phyloP scores from a whole-genome alignment of 805 yeast species.

The Priceomyces medius region DNA sequence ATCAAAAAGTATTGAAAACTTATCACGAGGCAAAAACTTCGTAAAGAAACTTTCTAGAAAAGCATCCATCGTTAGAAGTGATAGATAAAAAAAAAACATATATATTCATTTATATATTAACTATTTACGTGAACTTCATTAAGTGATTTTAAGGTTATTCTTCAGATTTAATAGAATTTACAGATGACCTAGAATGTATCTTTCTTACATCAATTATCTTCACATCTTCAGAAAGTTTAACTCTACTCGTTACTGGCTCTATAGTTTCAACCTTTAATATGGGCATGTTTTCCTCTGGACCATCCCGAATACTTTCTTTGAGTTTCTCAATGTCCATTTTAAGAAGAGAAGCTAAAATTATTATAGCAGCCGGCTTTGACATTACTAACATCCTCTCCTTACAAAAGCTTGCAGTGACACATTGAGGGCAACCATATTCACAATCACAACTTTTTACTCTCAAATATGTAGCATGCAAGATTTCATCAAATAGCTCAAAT shows the following conservation, averaged over 20 bases:
- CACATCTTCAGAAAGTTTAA: slow-evolving; percentile 62
- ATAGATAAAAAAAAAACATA: not conserved
- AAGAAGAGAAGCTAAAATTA: slow-evolving; percentile 61
- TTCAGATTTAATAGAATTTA: too few relatives aligned
- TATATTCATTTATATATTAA: not conserved
- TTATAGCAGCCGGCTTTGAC: slow-evolving; percentile 80
- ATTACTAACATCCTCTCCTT: slow-evolving; percentile 78
- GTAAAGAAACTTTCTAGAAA: slow-evolving; percentile 33
- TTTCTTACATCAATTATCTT: slow-evolving; percentile 27
- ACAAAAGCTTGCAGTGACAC: slow-evolving; percentile 83
- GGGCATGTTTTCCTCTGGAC: slow-evolving; percentile 79
- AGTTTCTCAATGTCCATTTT: slow-evolving; percentile 51
- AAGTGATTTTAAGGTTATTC: too few relatives aligned
- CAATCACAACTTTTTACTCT: slow-evolving; percentile 65
- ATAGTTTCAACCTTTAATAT: slow-evolving; percentile 67
- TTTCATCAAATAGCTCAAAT: slow-evolving; percentile 70
- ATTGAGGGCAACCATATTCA: slow-evolving; percentile 79
- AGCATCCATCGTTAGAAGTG: slow-evolving; percentile 18
- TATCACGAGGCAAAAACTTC: slow-evolving; percentile 14
- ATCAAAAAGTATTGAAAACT: not conserved
- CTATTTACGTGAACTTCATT: too few relatives aligned
- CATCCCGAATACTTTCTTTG: slow-evolving; percentile 51
- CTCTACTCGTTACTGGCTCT: slow-evolving; percentile 51
- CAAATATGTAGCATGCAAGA: slow-evolving; percentile 58
- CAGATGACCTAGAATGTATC: too few relatives aligned